Percentiles rank a stretch among this genome's conserved stretches.
These are phyloP conservation scores for Metschnikowia dekortorum DNA, from an alignment of 805 yeast species.

Conservation along the genomic window DNA sequence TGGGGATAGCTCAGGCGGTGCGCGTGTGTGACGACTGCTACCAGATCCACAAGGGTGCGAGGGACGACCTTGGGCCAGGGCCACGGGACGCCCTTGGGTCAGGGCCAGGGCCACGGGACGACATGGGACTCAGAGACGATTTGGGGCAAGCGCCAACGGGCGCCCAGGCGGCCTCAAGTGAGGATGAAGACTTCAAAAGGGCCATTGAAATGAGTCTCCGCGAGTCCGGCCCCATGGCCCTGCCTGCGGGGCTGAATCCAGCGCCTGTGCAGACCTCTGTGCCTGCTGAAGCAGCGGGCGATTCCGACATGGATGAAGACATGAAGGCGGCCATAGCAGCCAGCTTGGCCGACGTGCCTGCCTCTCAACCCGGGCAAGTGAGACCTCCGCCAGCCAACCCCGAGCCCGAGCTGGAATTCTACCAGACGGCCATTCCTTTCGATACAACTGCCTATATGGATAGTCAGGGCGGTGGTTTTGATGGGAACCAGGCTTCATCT, in stretches of 20 bases:
- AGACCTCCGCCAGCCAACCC: not conserved
- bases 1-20: slow-evolving; percentile 85
- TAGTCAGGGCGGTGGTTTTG: not conserved
- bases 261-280: not conserved
- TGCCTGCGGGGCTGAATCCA: no score
- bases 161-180: slow-evolving; percentile 30
- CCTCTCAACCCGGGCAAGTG: not conserved
- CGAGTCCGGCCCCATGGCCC: slow-evolving; percentile 36
- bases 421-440: slow-evolving; percentile 15
- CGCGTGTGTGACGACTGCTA: slow-evolving; percentile 91
- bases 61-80: not conserved
- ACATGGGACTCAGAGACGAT: no score
- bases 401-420: slow-evolving; percentile 24
- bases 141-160: no score
- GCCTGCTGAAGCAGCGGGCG: slow-evolving; percentile 16
- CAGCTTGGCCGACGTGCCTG: slow-evolving; percentile 57
- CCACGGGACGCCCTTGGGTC: no score
- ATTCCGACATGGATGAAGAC: slow-evolving; percentile 75
- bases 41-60: slow-evolving; percentile 47
- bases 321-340: slow-evolving; percentile 94
- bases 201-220: slow-evolving; percentile 78
- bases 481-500: no score
- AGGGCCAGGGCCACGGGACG: not conserved
- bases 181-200: slow-evolving; percentile 68
- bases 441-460: slow-evolving; percentile 9